These are phyloP conservation scores for Didymellaceae sp. DNA, from an alignment of 2,329 filamentous ascomycete genomes.

Conservation along the genomic window DNA sequence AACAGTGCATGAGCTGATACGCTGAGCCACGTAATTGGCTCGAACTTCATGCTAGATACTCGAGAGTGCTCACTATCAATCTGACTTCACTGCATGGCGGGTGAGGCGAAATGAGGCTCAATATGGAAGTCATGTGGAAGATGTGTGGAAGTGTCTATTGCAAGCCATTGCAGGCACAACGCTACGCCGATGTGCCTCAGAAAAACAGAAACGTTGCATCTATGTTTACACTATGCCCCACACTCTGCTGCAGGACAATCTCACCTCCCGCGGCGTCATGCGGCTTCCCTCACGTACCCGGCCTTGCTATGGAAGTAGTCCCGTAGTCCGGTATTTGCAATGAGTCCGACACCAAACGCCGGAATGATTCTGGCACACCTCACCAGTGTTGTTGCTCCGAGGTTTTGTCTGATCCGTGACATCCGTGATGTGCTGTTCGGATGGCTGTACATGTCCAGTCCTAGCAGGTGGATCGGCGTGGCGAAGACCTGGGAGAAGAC, in stretches of 20 bases:
- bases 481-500: slow-evolving; percentile 37
- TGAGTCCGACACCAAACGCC: slow-evolving; percentile 37
- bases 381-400: slow-evolving; percentile 31
- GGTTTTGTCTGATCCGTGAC: slow-evolving; percentile 21
- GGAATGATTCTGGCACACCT: slow-evolving; percentile 39
- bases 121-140: background rate
- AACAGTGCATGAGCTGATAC: slow-evolving; percentile 14
- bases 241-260: background rate
- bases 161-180: background rate
- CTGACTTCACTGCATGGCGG: background rate
- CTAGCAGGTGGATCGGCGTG: slow-evolving; percentile 37
- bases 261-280: background rate
- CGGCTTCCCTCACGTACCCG: slow-evolving; percentile 1
- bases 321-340: slow-evolving; percentile 33
- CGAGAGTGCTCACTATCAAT: slow-evolving; percentile 1
- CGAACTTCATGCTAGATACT: background rate
- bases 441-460: slow-evolving; percentile 33
- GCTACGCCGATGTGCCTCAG: background rate
- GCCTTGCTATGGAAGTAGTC: slow-evolving; percentile 24
- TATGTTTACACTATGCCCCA: background rate
- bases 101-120: background rate
- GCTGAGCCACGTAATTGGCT: slow-evolving; percentile 13
- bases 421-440: slow-evolving; percentile 16
- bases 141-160: background rate
- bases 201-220: background rate